phyloP scores from a whole-genome alignment of 495 filamentous ascomycete species.

The Elasticomyces elasticus region DNA sequence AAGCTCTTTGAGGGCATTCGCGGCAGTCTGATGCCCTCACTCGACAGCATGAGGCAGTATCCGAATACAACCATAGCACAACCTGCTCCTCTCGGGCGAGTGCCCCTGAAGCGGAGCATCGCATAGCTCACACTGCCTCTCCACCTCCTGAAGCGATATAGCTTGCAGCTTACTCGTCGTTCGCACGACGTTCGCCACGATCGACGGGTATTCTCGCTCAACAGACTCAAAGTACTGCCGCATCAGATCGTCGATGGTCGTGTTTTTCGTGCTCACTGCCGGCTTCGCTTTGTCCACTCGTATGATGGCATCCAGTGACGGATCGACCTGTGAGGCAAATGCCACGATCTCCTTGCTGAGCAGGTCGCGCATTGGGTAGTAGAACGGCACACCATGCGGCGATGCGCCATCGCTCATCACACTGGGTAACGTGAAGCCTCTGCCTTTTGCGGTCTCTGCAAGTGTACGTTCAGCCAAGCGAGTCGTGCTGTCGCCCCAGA shows the following conservation, averaged over 20 bases:
- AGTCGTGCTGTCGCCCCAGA: slow-evolving; percentile 82
- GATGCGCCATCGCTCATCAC: slow-evolving; percentile 63
- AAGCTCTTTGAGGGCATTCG: too few relatives aligned
- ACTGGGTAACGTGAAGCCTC: slow-evolving; percentile 74
- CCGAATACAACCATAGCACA: slow-evolving; percentile 20
- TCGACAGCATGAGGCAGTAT: slow-evolving; percentile 3
- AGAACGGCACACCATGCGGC: slow-evolving; percentile 48
- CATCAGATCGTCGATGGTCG: slow-evolving; percentile 88
- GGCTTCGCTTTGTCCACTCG: neutral
- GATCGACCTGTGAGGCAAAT: slow-evolving; percentile 44
- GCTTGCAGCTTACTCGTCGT: slow-evolving; percentile 63
- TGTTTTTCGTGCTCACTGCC: slow-evolving; percentile 37
- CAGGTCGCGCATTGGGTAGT: slow-evolving; percentile 71
- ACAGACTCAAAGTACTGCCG: slow-evolving; percentile 76
- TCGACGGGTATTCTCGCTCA: slow-evolving; percentile 77
- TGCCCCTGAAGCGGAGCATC: slow-evolving; percentile 8
- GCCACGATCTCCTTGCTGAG: slow-evolving; percentile 65
- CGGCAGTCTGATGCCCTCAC: too few relatives aligned
- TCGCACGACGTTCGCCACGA: slow-evolving; percentile 87
- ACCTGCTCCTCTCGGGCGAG: slow-evolving; percentile 12
- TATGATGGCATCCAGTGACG: slow-evolving; percentile 45
- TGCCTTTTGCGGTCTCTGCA: slow-evolving; percentile 78
- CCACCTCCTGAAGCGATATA: neutral
- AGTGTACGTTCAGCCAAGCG: slow-evolving; percentile 78
- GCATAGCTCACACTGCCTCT: slow-evolving; percentile 19